These are phyloP conservation scores for Cryphonectria radicalis DNA, from an alignment of 2,329 filamentous ascomycete species.

Conservation along the genomic window DNA sequence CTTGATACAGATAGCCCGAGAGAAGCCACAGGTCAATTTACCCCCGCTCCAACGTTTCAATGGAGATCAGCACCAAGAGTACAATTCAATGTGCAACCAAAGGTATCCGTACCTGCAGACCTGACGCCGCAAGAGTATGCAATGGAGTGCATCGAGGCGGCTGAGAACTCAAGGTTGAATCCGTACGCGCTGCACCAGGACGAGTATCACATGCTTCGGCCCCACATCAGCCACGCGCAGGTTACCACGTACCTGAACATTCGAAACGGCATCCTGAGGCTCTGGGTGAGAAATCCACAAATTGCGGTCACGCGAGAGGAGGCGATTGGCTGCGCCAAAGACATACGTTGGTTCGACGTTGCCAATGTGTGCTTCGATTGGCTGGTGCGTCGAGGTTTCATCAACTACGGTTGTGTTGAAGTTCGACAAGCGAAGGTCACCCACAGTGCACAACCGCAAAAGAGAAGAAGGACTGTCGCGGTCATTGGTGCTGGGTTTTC, in stretches of 20 bases:
- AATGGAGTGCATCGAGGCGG: constrained; percentile 87
- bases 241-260: constrained; percentile 97
- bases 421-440: constrained; percentile 54
- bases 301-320: constrained; percentile 81
- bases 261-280: constrained; percentile 85
- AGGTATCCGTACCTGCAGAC: constrained; percentile 80
- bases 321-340: constrained; percentile 87
- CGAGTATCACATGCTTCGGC: constrained; percentile 79
- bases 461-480: constrained; percentile 71
- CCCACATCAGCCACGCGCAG: constrained; percentile 83
- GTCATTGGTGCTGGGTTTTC: constrained; percentile 95
- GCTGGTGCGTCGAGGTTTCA: constrained; percentile 88
- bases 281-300: constrained; percentile 88
- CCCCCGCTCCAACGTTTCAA: constrained; percentile 31
- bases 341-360: constrained; percentile 85
- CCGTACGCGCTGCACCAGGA: constrained; percentile 85
- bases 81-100: constrained; percentile 68
- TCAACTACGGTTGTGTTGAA: constrained; percentile 93
- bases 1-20: constrained; percentile 50
- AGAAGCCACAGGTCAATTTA: constrained; percentile 35
- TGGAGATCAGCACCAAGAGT: constrained; percentile 39
- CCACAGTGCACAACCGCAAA: constrained; percentile 42
- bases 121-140: constrained; percentile 79
- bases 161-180: constrained; percentile 85
- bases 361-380: constrained; percentile 90